Percentiles rank a stretch among this genome's conserved stretches.
Conservation (phyloP, 2,329 filamentous ascomycete genomes). For the Didymella sp. region DNA sequence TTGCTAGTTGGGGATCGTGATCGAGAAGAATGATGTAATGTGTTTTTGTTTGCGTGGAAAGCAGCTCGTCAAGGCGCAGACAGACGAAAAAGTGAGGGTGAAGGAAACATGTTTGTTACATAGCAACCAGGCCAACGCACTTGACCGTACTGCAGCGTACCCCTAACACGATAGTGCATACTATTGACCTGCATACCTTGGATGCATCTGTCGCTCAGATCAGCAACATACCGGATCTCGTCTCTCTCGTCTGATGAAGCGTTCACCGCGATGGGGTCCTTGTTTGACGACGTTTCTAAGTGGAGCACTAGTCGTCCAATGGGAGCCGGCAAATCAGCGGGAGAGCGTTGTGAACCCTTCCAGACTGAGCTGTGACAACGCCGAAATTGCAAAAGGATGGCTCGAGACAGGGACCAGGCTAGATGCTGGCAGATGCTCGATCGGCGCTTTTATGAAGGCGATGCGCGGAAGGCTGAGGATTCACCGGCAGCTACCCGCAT, state of each 20-base stretch:
- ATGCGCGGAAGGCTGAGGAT: conserved; percentile 19
- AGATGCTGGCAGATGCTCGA: conserved; percentile 11
- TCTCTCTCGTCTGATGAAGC: conserved; percentile 24
- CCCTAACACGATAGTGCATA: conserved; percentile 14
- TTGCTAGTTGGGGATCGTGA: conserved; percentile 4
- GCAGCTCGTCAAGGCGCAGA: conserved; percentile 34
- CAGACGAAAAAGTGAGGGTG: conserved; percentile 11
- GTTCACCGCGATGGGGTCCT: conserved; percentile 9
- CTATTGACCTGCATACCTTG: conserved; percentile 11
- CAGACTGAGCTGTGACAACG: conserved; percentile 20
- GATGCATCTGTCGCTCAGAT: conserved; percentile 16
- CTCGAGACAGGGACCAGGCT: conserved; percentile 9
- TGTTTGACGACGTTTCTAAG: conserved; percentile 21
- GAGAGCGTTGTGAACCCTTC: conserved; percentile 18
- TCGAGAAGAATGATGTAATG: conserved; percentile 19
- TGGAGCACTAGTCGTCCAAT: conserved; percentile 26
- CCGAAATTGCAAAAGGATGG: conserved; percentile 21
- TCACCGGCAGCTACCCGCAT: conserved; percentile 17
- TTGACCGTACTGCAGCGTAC: conserved; percentile 3
- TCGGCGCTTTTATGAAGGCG: conserved; percentile 5
- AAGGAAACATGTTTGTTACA: conserved; percentile 14
- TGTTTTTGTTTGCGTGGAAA: conserved; percentile 12
- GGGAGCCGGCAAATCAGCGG: background rate
- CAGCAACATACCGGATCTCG: conserved; percentile 7
- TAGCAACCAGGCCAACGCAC: background rate